Base-by-base conservation (phyloP, 441 rosid species). In the Adansonia madagascariensis region DNA sequence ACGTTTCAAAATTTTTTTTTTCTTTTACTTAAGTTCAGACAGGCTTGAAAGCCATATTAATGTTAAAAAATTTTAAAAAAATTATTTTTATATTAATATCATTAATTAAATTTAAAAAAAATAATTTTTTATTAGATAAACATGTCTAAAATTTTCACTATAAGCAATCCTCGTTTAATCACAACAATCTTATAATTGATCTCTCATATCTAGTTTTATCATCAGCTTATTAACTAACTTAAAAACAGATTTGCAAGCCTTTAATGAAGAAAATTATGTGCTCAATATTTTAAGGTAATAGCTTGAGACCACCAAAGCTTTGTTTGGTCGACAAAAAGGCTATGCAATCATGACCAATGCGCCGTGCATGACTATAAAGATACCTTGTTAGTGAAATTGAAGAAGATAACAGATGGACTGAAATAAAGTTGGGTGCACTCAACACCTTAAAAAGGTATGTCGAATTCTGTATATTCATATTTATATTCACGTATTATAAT, bases 241-340 rank as follows among this genome's bases (percentile, higher is more conserved):
- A 24, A 24, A 24, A 24, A 24, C 27, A 24, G 27, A 24, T 24
- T 24, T 24, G 27, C 27, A 24, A 24, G 68, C 11, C 57, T 76
- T 67, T 68, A 67, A 57, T 76, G 56, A 67, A 43, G 12, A 60
- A 47, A 46, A 60, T 69, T 39, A 55, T 56, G 44, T 24, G 11
- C 10, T n/a, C 10, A 68, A 22, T 17, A 17, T 17, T 55, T 10
- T 18, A 22, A 22, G 35, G 39, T 14, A 47, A 68, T 10, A 61
- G 39, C 8, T 10, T 14, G 2, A 4, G 24, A 20, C 27, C 27
- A 24, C 27, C 27, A 0, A 24, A 24, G 27, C 27, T 24, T 24
- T 24, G 27, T 24, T 24, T 24, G 27, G 27, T 24, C 27, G 27
- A 24, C 75, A 68, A 60, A 84, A 74, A 73, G 72, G 46, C 41